Evolutionary conservation across 2,329 filamentous ascomycete species (phyloP), one percentile per base, ranked within the genome.

Genomic region (Scedosporium aurantiacum): DNA sequence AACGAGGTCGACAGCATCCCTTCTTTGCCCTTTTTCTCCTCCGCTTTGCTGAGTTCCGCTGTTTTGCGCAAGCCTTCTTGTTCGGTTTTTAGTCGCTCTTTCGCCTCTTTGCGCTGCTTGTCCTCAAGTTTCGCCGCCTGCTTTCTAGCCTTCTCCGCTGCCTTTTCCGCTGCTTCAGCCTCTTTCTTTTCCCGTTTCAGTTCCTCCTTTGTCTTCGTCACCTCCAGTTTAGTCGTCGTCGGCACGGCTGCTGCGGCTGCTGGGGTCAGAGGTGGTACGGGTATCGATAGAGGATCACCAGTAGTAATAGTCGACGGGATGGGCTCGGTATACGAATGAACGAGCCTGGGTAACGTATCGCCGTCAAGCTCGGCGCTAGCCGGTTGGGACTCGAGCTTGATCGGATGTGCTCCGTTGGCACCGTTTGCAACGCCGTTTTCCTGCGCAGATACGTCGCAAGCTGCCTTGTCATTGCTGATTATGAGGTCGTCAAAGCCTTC

Each of bases 131-230:
- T 70, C 55, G 82, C 81, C 62, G 79, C 76, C 60, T 78, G 78
- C 67, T 81, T 82, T 67, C 79, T 78, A 27, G 83, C 82, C 71
- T 87, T 88, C 64, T 81, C 79, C 0, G 70, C 66, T 70, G 76
- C 71, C 71, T 87, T 88, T 64, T 81, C 79, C 0, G 70, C 66
- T 70, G 76, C 71, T 66, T 79, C 82, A 0, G 77, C 78, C 66
- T 89, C 89, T 74, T 86, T 92, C 78, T 87, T 91, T 63, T 84
- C 84, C 37, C 82, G 82, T 65, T 80, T 80, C 69, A 82, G 86
- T 63, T 82, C 83, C 64, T 86, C 85, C 69, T 84, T 87, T 1
- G 78, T 73, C 67, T 78, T 64, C 68, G 65, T 59, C 63, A 65
- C 64, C 18, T 63, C 58, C 5, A 69, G 28, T 3, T 55, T 59